These are phyloP conservation scores for Glonium stellatum DNA, from an alignment of 495 filamentous ascomycete species.

Conservation along the genomic window DNA sequence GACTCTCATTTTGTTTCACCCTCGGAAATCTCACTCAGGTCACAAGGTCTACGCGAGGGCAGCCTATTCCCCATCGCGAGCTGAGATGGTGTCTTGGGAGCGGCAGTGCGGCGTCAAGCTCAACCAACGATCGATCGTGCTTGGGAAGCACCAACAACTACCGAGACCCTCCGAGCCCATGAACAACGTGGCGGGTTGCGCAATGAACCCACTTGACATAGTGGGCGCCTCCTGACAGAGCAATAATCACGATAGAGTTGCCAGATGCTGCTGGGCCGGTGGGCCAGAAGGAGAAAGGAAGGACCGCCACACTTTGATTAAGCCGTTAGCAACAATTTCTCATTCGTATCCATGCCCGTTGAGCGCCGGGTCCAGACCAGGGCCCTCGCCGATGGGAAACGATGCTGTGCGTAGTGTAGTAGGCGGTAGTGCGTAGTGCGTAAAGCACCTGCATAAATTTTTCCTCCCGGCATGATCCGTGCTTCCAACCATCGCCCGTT, in stretches of 20 bases:
- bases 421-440: constrained; percentile 1
- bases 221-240: constrained; percentile 1
- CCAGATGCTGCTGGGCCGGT: not conserved
- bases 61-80: not conserved
- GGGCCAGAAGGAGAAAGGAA: not conserved
- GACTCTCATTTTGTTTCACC: no score
- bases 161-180: constrained; percentile 9
- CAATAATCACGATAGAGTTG: not conserved
- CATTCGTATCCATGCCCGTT: constrained; percentile 21
- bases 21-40: not conserved
- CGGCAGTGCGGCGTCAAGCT: not conserved
- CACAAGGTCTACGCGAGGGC: not conserved
- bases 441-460: constrained; percentile 18
- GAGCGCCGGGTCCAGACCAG: constrained; percentile 11
- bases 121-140: no score
- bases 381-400: constrained; percentile 8
- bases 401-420: constrained; percentile 9
- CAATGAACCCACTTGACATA: constrained; percentile 16
- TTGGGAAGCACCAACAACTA: not conserved
- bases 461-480: constrained; percentile 26
- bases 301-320: not conserved
- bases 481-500: constrained; percentile 18
- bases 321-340: constrained; percentile 4
- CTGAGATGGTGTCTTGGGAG: not conserved
- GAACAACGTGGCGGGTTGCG: constrained; percentile 23